A percentile compares a stretch with the other conserved stretches of the same genome.
Evolutionary conservation across 345 rosid species (phyloP).

Genomic region (Dimocarpus longan): DNA sequence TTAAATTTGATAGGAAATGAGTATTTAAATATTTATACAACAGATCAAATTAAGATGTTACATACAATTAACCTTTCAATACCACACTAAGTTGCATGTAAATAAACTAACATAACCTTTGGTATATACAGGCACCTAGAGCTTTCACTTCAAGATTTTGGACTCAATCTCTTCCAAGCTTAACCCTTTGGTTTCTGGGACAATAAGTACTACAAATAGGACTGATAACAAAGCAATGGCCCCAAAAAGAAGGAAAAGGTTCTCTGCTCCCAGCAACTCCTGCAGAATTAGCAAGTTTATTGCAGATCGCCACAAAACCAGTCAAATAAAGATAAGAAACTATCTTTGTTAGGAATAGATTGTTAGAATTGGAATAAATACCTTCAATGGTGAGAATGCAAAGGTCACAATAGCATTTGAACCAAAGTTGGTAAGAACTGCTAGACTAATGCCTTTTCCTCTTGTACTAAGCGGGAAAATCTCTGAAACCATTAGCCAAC

Average conservation of each 20-base stretch:
- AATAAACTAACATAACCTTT: not conserved
- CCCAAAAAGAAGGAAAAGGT: conserved; percentile 86
- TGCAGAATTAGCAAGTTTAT: conserved; percentile 39
- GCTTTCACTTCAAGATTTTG: conserved; percentile 67
- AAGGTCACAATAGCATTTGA: conserved; percentile 97
- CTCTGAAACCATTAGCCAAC: conserved; percentile 99
- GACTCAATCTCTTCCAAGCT: conserved; percentile 96
- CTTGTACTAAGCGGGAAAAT: conserved; percentile 86
- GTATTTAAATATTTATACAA: not conserved
- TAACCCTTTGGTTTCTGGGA: conserved; percentile 97
- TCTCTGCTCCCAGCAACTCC: conserved; percentile 87
- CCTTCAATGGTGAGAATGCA: conserved; percentile 94
- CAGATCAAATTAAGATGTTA: not conserved
- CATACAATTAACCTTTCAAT: not conserved
- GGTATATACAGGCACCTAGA: not conserved
- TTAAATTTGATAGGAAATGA: not conserved
- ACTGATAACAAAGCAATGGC: conserved; percentile 73
- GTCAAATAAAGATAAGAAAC: not conserved
- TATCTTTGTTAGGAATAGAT: not conserved
- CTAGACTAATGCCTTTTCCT: conserved; percentile 90
- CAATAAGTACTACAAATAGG: conserved; percentile 50
- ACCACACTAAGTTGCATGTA: not conserved
- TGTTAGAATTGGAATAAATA: conserved; percentile 23
- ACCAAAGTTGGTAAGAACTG: conserved; percentile 91
- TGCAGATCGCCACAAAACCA: not conserved